These are phyloP conservation scores for Atractiella rhizophila DNA, from an alignment of 768 basidiomycete species.

Conservation along the genomic window DNA sequence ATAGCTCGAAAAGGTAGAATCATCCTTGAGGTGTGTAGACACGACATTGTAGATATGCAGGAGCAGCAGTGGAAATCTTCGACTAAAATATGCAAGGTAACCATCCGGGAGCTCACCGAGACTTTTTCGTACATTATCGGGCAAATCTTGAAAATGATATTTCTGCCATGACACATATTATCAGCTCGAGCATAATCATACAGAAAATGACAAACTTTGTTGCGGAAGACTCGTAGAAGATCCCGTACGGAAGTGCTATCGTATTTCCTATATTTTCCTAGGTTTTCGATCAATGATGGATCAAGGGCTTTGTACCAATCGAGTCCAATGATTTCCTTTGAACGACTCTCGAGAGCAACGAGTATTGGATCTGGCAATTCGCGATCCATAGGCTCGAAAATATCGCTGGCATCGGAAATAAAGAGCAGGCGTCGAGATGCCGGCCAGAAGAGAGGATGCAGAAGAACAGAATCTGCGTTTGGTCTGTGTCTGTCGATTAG, in stretches of 20 bases:
- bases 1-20: slow-evolving; percentile 76
- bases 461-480: slow-evolving; percentile 57
- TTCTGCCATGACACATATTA: slow-evolving; percentile 34
- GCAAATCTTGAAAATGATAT: slow-evolving; percentile 93
- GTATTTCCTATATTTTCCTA: slow-evolving; percentile 94
- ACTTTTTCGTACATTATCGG: slow-evolving; percentile 65
- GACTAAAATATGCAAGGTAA: slow-evolving; percentile 75
- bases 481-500: slow-evolving; percentile 33
- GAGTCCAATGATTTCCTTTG: slow-evolving; percentile 46
- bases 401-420: slow-evolving; percentile 89
- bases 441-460: slow-evolving; percentile 96
- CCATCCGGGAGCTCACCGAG: slow-evolving; percentile 79
- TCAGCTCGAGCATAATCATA: not conserved
- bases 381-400: slow-evolving; percentile 91
- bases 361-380: slow-evolving; percentile 63
- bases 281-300: slow-evolving; percentile 67
- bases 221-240: slow-evolving; percentile 67
- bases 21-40: slow-evolving; percentile 41
- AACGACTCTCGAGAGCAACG: slow-evolving; percentile 44
- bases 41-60: slow-evolving; percentile 76
- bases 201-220: slow-evolving; percentile 40
- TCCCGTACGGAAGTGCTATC: slow-evolving; percentile 77
- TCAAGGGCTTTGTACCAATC: slow-evolving; percentile 79
- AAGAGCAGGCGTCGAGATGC: slow-evolving; percentile 59
- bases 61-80: slow-evolving; percentile 71